phyloP scores from a whole-genome alignment of 306 rosid species.

The Vigna angularis region DNA sequence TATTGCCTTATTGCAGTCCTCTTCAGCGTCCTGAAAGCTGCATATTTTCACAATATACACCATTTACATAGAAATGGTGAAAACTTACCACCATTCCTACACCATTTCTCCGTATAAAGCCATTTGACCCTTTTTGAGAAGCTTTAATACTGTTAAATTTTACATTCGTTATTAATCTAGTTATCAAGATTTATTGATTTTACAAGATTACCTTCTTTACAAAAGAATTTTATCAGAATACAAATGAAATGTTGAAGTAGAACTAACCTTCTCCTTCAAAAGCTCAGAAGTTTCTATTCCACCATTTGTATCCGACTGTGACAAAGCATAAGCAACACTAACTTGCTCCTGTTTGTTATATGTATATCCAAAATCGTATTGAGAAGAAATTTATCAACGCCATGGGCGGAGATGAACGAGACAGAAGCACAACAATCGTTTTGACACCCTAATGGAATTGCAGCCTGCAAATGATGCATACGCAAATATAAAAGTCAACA shows the following conservation, averaged over 20 bases:
- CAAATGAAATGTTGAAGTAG: conserved; percentile 15
- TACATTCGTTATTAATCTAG: conserved; percentile 11
- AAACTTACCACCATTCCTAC: conserved; percentile 9
- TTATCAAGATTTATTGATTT: neutral
- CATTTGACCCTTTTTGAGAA: neutral
- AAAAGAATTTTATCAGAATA: neutral
- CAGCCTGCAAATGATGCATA: conserved; percentile 58
- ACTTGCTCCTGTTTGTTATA: conserved; percentile 66
- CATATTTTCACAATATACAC: conserved; percentile 36
- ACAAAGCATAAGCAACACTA: conserved; percentile 49
- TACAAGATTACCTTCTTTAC: neutral
- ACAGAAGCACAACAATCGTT: conserved; percentile 67
- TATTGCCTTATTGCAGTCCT: conserved; percentile 81
- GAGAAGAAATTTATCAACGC: conserved; percentile 89
- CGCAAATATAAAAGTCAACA: conserved; percentile 5
- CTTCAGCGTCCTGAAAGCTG: conserved; percentile 93
- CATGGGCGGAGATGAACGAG: conserved; percentile 73
- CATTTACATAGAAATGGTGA: conserved; percentile 34
- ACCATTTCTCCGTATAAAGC: neutral
- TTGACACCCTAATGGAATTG: conserved; percentile 75
- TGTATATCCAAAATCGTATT: conserved; percentile 78
- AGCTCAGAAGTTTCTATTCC: conserved; percentile 76
- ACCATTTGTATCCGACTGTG: conserved; percentile 64
- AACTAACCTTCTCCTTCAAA: conserved; percentile 82
- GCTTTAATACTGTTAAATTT: neutral